Conservation (phyloP, 176 grass and related monocot genomes). For the Guadua angustifolia region DNA sequence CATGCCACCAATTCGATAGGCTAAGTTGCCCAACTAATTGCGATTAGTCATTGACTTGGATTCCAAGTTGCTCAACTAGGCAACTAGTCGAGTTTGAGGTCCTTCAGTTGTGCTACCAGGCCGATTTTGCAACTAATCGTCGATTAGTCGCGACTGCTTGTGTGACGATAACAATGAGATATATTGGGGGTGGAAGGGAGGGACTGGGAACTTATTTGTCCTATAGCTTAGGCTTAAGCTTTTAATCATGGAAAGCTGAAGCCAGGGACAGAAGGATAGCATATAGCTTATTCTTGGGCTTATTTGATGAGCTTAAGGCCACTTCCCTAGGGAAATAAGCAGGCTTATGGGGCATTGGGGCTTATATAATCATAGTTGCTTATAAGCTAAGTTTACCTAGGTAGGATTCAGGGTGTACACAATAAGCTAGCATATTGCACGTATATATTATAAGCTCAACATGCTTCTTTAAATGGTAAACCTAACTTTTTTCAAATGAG, state of each 20-base stretch:
- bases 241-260: constrained; percentile 13
- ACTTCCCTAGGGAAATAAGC: background rate
- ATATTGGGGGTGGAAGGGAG: background rate
- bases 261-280: background rate
- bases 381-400: constrained; percentile 3
- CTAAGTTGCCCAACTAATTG: no score
- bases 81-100: no score
- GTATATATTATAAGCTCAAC: constrained; percentile 6
- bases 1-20: no score
- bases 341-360: background rate
- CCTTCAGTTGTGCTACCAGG: no score
- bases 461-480: background rate
- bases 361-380: background rate
- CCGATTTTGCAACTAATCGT: no score
- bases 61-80: no score
- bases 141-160: no score
- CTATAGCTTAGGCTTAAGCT: background rate
- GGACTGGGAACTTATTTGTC: background rate
- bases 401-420: background rate
- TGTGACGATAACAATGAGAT: background rate
- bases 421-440: background rate
- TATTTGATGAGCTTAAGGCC: background rate
- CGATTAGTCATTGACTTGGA: no score
- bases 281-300: background rate
- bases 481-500: background rate